Evolutionary conservation across 306 rosid genomes (phyloP), one percentile per base, ranked within the genome.

Genomic region (Pyrus bretschneideri): DNA sequence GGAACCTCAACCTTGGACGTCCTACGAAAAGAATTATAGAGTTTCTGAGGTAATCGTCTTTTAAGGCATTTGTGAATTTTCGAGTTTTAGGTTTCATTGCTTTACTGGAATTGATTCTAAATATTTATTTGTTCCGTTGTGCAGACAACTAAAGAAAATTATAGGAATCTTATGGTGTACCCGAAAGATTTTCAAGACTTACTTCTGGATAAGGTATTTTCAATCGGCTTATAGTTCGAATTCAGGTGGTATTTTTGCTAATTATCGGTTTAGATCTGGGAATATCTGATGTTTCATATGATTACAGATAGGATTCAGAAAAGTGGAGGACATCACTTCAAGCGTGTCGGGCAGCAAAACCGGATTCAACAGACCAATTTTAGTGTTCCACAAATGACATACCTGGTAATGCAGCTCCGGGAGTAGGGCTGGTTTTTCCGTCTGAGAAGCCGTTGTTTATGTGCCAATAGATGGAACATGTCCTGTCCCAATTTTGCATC

Each of bases 1-100:
- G 86, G 99, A 95, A 91, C 97, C 99, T 79, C 99, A 95, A 81
- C 97, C 97, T 76, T 95, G 99, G 99, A 95, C 88, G 83, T 95
- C 99, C 40, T 88, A 88, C 46, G 87, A 82, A 80, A 78, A 58
- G 52, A 88, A 88, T 58, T 77, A 70, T 30, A 69, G 13, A 33
- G 88, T 80, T 10, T 86, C 92, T 33, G 87, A 88, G 90, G 92
- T 86, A 78, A 63, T 63, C 11, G 18, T 25, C 2, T 21, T n/a
- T 12, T 65, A 13, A n/a, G 25, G 2, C 29, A 77, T 35, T 38
- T 66, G 14, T 66, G 29, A 66, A 17, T 9, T 21, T 66, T 31
- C 11, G 29, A 21, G 4, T 51, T 27, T 29, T 27, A 18, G 9
- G 21, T 25, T 18, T 18, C 61, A 4, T 29, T 49, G 25, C 44